phyloP scores from a whole-genome alignment of 2,329 filamentous ascomycete species.

The Botrytis tulipae region DNA sequence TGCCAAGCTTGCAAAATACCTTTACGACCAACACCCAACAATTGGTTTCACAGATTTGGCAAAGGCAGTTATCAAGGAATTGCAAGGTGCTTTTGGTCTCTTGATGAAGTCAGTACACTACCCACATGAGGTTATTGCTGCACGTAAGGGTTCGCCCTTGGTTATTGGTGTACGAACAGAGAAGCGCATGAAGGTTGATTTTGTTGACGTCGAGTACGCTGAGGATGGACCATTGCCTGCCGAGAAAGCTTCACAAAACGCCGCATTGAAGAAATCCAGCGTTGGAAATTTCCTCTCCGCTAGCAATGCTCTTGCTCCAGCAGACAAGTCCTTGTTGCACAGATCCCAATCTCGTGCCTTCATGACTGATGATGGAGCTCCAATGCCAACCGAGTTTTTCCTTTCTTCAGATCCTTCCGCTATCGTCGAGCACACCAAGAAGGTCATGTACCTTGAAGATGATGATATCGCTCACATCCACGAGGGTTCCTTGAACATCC shows the following conservation, averaged over 20 bases:
- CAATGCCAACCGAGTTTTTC: constrained; percentile 99
- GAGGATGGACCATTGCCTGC: constrained; percentile 81
- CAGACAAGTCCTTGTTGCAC: constrained; percentile 97
- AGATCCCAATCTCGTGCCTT: constrained; percentile 98
- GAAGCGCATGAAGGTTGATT: constrained; percentile 99
- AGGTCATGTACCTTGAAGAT: constrained; percentile 99
- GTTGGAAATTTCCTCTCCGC: constrained; percentile 65
- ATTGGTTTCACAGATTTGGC: constrained; percentile 95
- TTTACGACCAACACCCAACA: constrained; percentile 89
- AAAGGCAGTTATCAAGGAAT: constrained; percentile 97
- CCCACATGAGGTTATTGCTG: constrained; percentile 95
- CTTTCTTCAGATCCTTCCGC: constrained; percentile 97
- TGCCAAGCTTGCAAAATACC: constrained; percentile 97
- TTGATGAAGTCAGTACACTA: constrained; percentile 98
- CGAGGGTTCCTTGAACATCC: constrained; percentile 98
- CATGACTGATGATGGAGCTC: constrained; percentile 96
- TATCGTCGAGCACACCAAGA: constrained; percentile 99
- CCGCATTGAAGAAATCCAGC: constrained; percentile 86
- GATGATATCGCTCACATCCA: constrained; percentile 99
- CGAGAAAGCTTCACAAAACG: constrained; percentile 93
- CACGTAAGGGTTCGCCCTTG: constrained; percentile 95
- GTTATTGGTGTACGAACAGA: constrained; percentile 96
- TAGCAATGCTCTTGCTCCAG: constrained; percentile 72
- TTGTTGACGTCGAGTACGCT: constrained; percentile 96
- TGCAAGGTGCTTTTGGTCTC: constrained; percentile 95